Evolutionary conservation across 2,329 filamentous ascomycete genomes (phyloP).

Genomic region (Epichloe brachyelytri): DNA sequence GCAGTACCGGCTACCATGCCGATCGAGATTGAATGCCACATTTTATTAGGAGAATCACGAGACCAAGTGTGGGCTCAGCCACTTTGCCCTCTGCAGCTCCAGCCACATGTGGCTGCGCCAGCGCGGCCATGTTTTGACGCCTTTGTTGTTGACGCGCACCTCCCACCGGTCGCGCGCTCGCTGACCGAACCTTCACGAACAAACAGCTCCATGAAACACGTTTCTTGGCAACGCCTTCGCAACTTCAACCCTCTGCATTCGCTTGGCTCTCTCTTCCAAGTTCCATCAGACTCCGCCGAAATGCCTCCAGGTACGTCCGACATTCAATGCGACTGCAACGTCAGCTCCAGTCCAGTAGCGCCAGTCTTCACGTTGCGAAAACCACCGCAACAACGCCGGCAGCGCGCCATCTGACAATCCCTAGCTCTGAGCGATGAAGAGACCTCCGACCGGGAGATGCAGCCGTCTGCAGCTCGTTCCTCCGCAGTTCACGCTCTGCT

Average conservation of each 20-base stretch:
- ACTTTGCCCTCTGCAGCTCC: background rate
- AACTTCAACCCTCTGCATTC: background rate
- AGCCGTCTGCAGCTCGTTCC: slow-evolving; percentile 9
- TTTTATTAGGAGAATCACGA: too few species aligned
- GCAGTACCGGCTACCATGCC: too few species aligned
- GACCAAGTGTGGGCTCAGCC: too few species aligned
- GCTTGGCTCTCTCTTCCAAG: background rate
- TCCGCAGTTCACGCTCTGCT: slow-evolving; percentile 14
- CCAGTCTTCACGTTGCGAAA: background rate
- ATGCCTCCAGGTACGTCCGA: slow-evolving; percentile 5
- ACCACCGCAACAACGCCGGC: background rate
- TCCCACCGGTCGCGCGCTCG: background rate
- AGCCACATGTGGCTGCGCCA: background rate
- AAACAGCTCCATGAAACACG: background rate
- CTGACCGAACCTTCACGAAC: background rate
- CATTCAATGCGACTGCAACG: background rate
- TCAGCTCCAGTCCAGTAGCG: background rate
- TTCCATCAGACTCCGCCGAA: background rate
- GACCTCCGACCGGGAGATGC: slow-evolving; percentile 18
- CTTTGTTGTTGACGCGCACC: background rate
- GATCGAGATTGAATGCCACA: too few species aligned
- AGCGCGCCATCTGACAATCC: slow-evolving; percentile 9
- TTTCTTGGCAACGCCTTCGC: background rate
- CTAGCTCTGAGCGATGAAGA: slow-evolving; percentile 27
- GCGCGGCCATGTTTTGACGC: background rate